Base-by-base conservation (phyloP, 176 grass and related monocot species). In the Phoenix roebelenii region DNA sequence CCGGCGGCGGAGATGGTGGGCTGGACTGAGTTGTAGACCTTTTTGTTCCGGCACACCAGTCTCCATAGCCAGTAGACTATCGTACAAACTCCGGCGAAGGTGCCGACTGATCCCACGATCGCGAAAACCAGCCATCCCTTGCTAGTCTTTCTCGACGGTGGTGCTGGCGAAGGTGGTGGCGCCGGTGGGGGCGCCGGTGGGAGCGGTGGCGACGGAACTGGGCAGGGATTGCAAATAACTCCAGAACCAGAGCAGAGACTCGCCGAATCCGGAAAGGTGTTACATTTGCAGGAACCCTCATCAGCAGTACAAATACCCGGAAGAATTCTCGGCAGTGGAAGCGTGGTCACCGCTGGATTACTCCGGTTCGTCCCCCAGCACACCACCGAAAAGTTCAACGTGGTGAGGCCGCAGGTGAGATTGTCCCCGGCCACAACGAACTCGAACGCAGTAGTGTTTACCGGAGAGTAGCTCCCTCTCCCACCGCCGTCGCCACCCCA, bases 11-110 rank as follows among this genome's bases (percentile, higher is more conserved):
- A 4, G 25, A 88, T 44, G 12, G 77, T 80, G 23, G 87, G 93
- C 52, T 88, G 78, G 5, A 98, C 93, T 18, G 93, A 88, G 73
- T 98, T 98, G 70, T 98, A 87, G 2, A 98, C 79, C 39, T 85
- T 70, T 73, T 98, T 89, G 39, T 82, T 80, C 77, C 70, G 75
- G 67, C 75, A 89, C 61, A 98, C 63, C 24, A 74, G 69, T 58
- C 77, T 76, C 18, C 81, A 55, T 54, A 98, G 15, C 74, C 72
- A 80, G 49, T 88, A 85, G 14, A 82, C 35, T 63, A 98, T 62
- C 22, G 87, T 73, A 59, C 87, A 92, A 39, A 92, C 19, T 0
- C 93, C 87, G 0, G 75, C 28, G 28, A 88, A 88, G 7, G 2
- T 14, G 4, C 93, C 93, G 14, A 98, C 84, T 0, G 84, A 77